Base-by-base conservation (phyloP, 768 basidiomycete genomes). In the Lactarius sanguifluus region DNA sequence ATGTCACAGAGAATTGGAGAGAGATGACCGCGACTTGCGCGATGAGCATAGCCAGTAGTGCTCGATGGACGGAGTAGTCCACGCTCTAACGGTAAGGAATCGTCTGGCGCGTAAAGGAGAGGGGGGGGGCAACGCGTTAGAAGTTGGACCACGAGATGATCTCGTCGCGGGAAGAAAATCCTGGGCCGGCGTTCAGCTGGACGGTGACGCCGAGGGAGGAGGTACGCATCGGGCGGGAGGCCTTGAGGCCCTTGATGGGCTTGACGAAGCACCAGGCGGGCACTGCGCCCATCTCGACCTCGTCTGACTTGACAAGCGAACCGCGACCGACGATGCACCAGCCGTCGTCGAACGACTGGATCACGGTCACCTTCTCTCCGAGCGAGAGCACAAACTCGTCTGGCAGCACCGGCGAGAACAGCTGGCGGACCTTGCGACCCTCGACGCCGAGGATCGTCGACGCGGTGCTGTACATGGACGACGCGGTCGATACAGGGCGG, bases 191-290 rank as follows among this genome's bases (percentile, higher is more conserved):
- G 38, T 83, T 82, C 68, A 84, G 69, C 69, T 85, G 78, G 52
- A 90, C 81, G 9, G 83, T 86, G 67, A 88, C 83, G 13, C 86
- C 87, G n/a, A 89, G 75, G 73, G 86, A 89, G 52, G 79, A 74
- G 59, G 79, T 84, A 36, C 91, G 83, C 70, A 89, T 77, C 1
- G 91, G 90, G 25, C 91, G 81, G 70, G 86, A 84, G 5, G 84
- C 81, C 45, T 80, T 76, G 62, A 87, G 78, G 4, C 86, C 87
- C 67, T 84, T 82, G 57, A 82, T 80, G 40, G 86, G 83, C 71
- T 85, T 86, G 69, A 85, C 63, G 81, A 93, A 91, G 73, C 84
- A 86, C 89, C 90, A 92, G 7, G 88, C 85, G 13, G 91, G 91
- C 3, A 91, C 84, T 38, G 88, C 81, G 45, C 91, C 91, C 20